Base-by-base conservation (phyloP, 129 eudicot species). In the Lonicera japonica region DNA sequence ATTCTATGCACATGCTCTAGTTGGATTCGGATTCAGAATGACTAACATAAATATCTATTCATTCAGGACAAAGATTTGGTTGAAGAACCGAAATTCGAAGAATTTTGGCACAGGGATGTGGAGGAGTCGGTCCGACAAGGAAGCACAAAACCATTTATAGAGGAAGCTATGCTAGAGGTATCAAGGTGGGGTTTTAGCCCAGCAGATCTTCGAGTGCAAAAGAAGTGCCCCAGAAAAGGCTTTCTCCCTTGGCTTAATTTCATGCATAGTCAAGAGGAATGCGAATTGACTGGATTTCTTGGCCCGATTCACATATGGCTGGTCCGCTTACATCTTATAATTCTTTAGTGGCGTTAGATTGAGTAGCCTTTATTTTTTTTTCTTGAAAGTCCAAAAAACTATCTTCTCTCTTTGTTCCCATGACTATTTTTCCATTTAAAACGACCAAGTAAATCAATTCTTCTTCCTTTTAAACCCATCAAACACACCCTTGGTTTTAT, bases 281-380 rank as follows among this genome's bases (percentile, higher is more conserved):
- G 98, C 52, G 77, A 80, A 48, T 45, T 82, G 39, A 80, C 86
- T 23, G 98, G 96, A 23, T 92, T 74, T 78, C 79, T 77, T 5
- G 95, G 88, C 45, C 98, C 96, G 18, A 76, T 92, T 66, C 98
- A 92, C 81, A 80, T 84, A 68, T 92, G 98, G 98, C 98, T 87
- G 98, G 98, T 92, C 34, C 21, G 83, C 25, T 58, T 3, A 0
- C 20, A 21, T 11, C 14, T 22, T 45, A 43, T 43, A 4, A 11
- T 16, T 50, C 15, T 29, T 29, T 29, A 29, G 36, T 29, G 36
- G 36, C 2, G 36, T 29, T 29, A 1, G 6, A 29, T 29, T 29
- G 36, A 29, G 36, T 29, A 29, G 36, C 36, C 36, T 29, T n/a
- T n/a, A 29, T 6, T 29, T 29, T 29, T 29, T 29, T 29, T 29